Evolutionary conservation across 345 rosid genomes (phyloP).

Genomic region (Arabidopsis suecica): DNA sequence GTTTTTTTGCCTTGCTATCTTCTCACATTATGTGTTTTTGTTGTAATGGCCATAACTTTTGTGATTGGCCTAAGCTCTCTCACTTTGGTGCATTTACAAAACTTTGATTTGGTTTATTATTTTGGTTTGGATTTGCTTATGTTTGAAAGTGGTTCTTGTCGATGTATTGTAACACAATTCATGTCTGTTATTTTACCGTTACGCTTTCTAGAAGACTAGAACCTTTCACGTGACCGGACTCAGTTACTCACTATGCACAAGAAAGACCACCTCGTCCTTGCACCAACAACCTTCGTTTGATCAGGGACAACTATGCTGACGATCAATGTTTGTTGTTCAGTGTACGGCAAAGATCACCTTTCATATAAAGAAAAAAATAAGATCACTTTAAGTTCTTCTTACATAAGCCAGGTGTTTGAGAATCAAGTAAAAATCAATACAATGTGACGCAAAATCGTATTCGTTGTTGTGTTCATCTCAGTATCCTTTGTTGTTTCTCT

Average conservation of each 20-base stretch:
- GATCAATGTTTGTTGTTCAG: too few relatives aligned
- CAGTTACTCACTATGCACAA: too few relatives aligned
- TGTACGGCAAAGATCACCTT: not conserved
- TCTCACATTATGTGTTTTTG: not conserved
- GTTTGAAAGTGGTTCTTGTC: not conserved
- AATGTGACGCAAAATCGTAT: not conserved
- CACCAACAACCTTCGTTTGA: too few relatives aligned
- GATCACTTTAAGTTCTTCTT: not conserved
- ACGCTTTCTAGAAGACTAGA: too few relatives aligned
- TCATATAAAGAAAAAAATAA: not conserved
- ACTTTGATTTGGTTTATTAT: not conserved
- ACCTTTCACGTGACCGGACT: too few relatives aligned
- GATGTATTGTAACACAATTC: not conserved
- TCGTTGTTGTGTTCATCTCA: not conserved
- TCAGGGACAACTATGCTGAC: too few relatives aligned
- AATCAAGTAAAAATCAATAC: not conserved
- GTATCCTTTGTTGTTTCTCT: slow-evolving; percentile 2
- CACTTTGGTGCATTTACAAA: not conserved
- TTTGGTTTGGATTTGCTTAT: not conserved
- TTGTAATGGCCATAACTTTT: slow-evolving; percentile 8
- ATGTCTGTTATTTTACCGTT: not conserved
- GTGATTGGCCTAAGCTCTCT: slow-evolving; percentile 12
- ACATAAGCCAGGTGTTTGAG: not conserved
- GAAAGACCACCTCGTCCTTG: too few relatives aligned
- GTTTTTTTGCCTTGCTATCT: slow-evolving; percentile 1